Conservation (phyloP, 768 basidiomycete genomes). For the Termitomyces sp. region DNA sequence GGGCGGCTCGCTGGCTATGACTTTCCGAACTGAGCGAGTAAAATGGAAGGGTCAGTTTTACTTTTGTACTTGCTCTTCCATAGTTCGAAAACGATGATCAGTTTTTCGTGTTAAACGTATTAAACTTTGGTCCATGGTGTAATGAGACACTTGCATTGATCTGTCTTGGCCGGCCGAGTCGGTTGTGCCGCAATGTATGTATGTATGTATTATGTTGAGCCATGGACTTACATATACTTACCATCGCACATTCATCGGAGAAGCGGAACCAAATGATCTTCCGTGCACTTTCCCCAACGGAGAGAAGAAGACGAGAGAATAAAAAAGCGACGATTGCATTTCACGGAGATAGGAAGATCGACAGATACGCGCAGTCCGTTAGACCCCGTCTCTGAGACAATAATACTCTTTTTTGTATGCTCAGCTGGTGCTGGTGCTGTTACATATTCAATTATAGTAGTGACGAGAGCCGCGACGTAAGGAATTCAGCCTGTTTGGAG, state of each 20-base stretch:
- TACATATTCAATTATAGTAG: not conserved
- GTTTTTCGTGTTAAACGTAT: too few relatives aligned
- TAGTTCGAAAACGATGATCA: too few relatives aligned
- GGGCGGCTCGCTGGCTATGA: too few relatives aligned
- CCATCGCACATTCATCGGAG: not conserved
- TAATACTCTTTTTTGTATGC: not conserved
- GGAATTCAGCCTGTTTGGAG: not conserved
- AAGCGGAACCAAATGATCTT: not conserved
- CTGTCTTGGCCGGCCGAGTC: too few relatives aligned
- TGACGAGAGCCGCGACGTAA: not conserved
- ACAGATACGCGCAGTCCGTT: not conserved
- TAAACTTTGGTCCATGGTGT: too few relatives aligned
- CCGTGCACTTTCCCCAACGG: not conserved
- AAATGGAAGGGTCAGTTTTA: too few relatives aligned
- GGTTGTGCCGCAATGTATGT: too few relatives aligned
- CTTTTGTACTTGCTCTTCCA: too few relatives aligned
- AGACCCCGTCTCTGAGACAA: not conserved
- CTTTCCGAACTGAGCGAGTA: too few relatives aligned
- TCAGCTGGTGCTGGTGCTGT: not conserved
- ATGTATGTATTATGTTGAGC: too few relatives aligned
- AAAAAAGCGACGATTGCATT: not conserved
- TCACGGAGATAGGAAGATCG: not conserved
- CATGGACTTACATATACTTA: too few relatives aligned
- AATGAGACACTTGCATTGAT: too few relatives aligned
- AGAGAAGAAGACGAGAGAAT: not conserved